Conservation (phyloP, 805 yeast species). For the Jamesozyma lodderae region DNA sequence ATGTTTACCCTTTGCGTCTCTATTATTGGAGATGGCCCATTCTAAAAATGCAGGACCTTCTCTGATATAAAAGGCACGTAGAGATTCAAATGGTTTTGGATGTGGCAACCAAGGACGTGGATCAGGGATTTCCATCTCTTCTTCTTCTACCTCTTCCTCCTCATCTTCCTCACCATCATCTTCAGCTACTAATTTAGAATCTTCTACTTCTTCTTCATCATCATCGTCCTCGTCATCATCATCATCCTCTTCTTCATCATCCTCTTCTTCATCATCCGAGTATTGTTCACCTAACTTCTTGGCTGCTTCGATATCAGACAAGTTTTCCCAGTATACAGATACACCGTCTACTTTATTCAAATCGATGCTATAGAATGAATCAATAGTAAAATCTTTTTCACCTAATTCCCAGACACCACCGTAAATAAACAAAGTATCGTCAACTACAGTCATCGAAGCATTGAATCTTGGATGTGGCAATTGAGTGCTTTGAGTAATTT, state of each 20-base stretch:
- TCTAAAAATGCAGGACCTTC: conserved; percentile 81
- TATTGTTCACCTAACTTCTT: conserved; percentile 42
- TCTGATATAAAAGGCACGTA: conserved; percentile 77
- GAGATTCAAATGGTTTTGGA: conserved; percentile 84
- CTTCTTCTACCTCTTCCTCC: conserved; percentile 50
- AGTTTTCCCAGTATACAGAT: conserved; percentile 83
- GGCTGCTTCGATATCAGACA: conserved; percentile 44
- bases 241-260: conserved; percentile 61
- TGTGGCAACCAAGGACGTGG: conserved; percentile 95
- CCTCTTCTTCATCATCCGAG: conserved; percentile 57
- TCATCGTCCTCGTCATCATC: conserved; percentile 49
- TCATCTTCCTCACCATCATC: conserved; percentile 59
- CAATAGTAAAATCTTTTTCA: conserved; percentile 76
- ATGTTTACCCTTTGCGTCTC: conserved; percentile 81
- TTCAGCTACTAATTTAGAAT: conserved; percentile 35
- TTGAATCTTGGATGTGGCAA: conserved; percentile 88
- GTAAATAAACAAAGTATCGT: conserved; percentile 71
- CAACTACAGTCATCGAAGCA: conserved; percentile 74
- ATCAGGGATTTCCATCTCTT: conserved; percentile 71
- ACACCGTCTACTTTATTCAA: conserved; percentile 81
- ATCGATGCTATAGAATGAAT: conserved; percentile 80
- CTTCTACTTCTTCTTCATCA: conserved; percentile 41
- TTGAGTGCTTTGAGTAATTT: conserved; percentile 47
- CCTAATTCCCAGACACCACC: conserved; percentile 90
- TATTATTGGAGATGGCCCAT: conserved; percentile 85